Base-by-base conservation (phyloP, 2,329 filamentous ascomycete genomes). In the Colletotrichum sp. region DNA sequence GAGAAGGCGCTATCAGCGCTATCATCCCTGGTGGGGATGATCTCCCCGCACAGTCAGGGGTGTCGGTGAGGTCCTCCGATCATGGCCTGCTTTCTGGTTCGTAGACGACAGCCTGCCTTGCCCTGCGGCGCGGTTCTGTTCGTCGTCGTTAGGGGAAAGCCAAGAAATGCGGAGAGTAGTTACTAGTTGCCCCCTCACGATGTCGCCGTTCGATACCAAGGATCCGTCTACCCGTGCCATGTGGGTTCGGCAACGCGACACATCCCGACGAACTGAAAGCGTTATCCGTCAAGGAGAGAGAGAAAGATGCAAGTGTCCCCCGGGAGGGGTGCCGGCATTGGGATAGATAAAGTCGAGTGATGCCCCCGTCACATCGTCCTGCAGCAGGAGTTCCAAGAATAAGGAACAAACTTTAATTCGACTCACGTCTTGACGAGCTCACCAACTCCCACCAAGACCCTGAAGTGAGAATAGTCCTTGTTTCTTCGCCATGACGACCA, bases 1-100 rank as follows among this genome's bases (percentile, higher is more conserved):
- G 74, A 38, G 34, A 18, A 30, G 26, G 70, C 34, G 70, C 58
- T 73, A 76, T 76, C 74, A 68, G 70, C 70, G 57, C 32, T 60
- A 60, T 73, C 57, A 63, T 21, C 13, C 30, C 28, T 30, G 43
- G 64, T 73, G 70, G 58, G 24, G 48, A 32, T 58, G 52, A 68
- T 64, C 68, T 71, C 72, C 74, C 74, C 74, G 74, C 70, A 69
- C 58, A 18, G 28, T 38, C 74, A 74, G 28, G 69, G 73, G 71
- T 63, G 58, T 77, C 74, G 77, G 78, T 63, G 78, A 74, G 67
- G 78, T 43, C 71, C 74, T 76, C 77, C 77, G 75, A 71, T 75
- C 64, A 52, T 52, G 43, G 43, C 43, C 43, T 52, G 43, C 43
- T 21, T 4, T 52, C 43, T 48, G 43, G 43, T 67, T 32, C 30